Percentiles rank a stretch among this genome's conserved stretches.
Conservation (phyloP, 805 yeast genomes). For the Candida pini region DNA sequence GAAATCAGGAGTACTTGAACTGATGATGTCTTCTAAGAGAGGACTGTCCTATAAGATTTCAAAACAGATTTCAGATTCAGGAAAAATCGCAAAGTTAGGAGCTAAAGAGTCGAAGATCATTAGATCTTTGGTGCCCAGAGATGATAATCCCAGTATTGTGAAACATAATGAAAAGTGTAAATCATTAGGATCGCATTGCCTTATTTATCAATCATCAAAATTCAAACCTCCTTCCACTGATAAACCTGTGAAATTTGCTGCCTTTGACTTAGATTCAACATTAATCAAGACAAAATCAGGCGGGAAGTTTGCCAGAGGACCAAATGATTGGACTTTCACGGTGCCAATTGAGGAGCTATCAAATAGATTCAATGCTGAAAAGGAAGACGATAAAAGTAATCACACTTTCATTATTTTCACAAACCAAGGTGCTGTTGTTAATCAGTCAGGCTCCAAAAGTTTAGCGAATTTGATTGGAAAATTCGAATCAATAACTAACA, state of each 20-base stretch:
- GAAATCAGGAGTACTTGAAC: too few species aligned
- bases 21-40: too few species aligned
- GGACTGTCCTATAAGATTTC: too few species aligned
- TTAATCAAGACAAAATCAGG: constrained; percentile 64
- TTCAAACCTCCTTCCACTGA: neutral
- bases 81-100: too few species aligned
- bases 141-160: too few species aligned
- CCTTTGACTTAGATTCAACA: constrained; percentile 86
- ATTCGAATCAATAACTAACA: constrained; percentile 33
- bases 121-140: too few species aligned
- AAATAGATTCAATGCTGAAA: constrained; percentile 20
- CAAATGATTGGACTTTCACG: constrained; percentile 69
- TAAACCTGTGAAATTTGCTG: constrained; percentile 41
- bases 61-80: too few species aligned
- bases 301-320: constrained; percentile 45
- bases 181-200: constrained; percentile 13
- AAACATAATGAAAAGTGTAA: too few species aligned
- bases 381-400: constrained; percentile 14
- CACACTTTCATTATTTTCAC: constrained; percentile 61
- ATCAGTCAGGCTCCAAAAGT: constrained; percentile 31
- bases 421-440: constrained; percentile 73
- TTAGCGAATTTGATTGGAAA: constrained; percentile 35
- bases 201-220: too few species aligned
- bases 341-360: constrained; percentile 10
- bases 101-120: too few species aligned